phyloP scores from a whole-genome alignment of 2,329 filamentous ascomycete species.

The Aureobasidium sp. region DNA sequence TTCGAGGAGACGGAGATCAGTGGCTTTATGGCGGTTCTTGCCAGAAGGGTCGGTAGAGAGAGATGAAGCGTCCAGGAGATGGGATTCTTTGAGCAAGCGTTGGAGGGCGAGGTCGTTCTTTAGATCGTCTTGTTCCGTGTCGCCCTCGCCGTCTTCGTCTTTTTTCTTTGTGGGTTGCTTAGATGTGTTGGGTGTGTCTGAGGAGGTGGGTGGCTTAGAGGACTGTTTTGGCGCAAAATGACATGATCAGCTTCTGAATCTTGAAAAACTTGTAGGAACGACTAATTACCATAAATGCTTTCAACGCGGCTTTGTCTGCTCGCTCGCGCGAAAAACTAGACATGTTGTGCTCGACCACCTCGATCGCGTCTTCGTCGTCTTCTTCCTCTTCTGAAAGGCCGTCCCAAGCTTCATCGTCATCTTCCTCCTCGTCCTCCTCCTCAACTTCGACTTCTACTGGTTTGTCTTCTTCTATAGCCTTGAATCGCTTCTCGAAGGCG shows the following conservation, averaged over 20 bases:
- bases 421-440: constrained; percentile 18
- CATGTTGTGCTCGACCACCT: constrained; percentile 37
- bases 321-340: constrained; percentile 10
- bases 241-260: background rate
- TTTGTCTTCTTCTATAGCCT: constrained; percentile 47
- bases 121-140: constrained; percentile 57
- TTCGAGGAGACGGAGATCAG: constrained; percentile 73
- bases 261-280: background rate
- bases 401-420: constrained; percentile 18
- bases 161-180: constrained; percentile 16
- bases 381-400: constrained; percentile 17
- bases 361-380: constrained; percentile 30
- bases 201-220: constrained; percentile 40
- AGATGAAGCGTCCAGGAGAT: constrained; percentile 61
- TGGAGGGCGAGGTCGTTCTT: constrained; percentile 91
- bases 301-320: constrained; percentile 53
- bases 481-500: constrained; percentile 84
- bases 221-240: constrained; percentile 27
- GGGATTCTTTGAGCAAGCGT: constrained; percentile 81
- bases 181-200: constrained; percentile 20
- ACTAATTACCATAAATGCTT: constrained; percentile 66
- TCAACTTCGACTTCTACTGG: constrained; percentile 23
- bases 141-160: constrained; percentile 37
- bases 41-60: constrained; percentile 50
- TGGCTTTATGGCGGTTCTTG: constrained; percentile 68